A percentile compares a stretch with the other conserved stretches of the same genome.
Evolutionary conservation across 768 basidiomycete genomes (phyloP).

Genomic region (Podaxis carcinomalis): DNA sequence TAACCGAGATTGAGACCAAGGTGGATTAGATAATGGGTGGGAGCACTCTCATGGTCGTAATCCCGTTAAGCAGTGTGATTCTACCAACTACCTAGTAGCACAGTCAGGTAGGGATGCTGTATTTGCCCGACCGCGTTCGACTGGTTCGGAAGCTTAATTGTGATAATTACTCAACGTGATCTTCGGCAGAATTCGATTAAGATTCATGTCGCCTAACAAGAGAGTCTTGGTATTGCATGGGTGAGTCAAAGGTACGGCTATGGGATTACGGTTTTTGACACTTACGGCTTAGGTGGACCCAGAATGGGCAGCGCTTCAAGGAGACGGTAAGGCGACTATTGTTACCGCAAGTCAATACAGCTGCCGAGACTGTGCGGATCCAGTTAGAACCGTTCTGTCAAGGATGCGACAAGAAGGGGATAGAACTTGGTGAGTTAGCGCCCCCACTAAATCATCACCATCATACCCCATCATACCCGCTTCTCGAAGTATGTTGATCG

Average conservation of each 20-base stretch:
- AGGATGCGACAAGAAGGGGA: constrained; percentile 6
- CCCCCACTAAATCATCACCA: background rate
- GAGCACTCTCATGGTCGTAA: background rate
- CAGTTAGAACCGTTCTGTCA: constrained; percentile 8
- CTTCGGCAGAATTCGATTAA: too few relatives aligned
- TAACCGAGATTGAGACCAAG: background rate
- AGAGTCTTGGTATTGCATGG: constrained; percentile 10
- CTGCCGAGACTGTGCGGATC: background rate
- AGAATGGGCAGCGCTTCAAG: constrained; percentile 5
- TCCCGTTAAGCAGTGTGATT: background rate
- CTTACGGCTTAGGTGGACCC: background rate
- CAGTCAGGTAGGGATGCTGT: background rate
- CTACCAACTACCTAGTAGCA: background rate
- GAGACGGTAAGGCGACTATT: background rate
- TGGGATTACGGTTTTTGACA: background rate
- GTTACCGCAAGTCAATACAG: background rate
- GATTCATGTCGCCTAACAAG: background rate
- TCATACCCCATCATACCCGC: background rate
- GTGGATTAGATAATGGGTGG: background rate
- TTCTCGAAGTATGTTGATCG: background rate
- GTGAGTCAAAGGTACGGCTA: background rate
- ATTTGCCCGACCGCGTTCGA: background rate
- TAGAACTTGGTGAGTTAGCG: constrained; percentile 4
- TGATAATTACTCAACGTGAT: background rate
- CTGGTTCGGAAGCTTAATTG: background rate